A percentile compares a stretch with the other conserved stretches of the same genome.
Conservation (phyloP, 768 basidiomycete species). For the Trametopsis cervina region DNA sequence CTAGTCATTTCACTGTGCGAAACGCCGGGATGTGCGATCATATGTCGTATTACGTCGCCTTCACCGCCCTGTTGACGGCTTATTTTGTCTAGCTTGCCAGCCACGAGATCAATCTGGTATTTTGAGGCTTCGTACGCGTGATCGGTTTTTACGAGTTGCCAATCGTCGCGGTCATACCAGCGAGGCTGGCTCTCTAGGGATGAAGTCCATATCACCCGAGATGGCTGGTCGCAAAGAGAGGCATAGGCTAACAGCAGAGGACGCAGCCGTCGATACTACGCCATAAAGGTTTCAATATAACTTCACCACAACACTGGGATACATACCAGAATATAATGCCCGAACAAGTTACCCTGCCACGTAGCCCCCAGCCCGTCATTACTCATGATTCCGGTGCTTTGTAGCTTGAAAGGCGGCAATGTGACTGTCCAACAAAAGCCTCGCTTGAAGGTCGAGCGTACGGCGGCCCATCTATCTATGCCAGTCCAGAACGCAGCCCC, state of each 20-base stretch:
- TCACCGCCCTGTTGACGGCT: constrained; percentile 22
- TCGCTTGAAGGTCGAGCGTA: constrained; percentile 46
- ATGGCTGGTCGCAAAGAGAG: constrained; percentile 26
- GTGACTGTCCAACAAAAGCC: constrained; percentile 7
- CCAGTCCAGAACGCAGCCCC: constrained; percentile 54
- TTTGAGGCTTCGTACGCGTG: constrained; percentile 69
- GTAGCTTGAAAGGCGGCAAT: constrained; percentile 37
- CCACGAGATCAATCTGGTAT: constrained; percentile 70
- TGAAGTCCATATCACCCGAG: constrained; percentile 75
- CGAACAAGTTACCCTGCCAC: constrained; percentile 84
- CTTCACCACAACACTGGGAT: neutral
- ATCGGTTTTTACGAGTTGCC: constrained; percentile 56
- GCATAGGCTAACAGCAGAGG: constrained; percentile 41
- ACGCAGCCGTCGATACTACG: constrained; percentile 59
- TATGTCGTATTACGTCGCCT: constrained; percentile 39
- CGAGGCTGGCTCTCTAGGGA: constrained; percentile 55
- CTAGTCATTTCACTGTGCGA: constrained; percentile 55
- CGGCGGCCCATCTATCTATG: constrained; percentile 42
- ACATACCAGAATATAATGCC: constrained; percentile 72
- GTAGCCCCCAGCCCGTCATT: constrained; percentile 69
- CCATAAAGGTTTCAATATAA: constrained; percentile 4
- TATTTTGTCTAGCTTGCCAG: constrained; percentile 43
- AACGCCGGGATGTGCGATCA: constrained; percentile 65
- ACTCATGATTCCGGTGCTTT: constrained; percentile 52
- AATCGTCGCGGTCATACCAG: constrained; percentile 57